Base-by-base conservation (phyloP, 495 filamentous ascomycete species). In the Astrothelium subdiscretum region DNA sequence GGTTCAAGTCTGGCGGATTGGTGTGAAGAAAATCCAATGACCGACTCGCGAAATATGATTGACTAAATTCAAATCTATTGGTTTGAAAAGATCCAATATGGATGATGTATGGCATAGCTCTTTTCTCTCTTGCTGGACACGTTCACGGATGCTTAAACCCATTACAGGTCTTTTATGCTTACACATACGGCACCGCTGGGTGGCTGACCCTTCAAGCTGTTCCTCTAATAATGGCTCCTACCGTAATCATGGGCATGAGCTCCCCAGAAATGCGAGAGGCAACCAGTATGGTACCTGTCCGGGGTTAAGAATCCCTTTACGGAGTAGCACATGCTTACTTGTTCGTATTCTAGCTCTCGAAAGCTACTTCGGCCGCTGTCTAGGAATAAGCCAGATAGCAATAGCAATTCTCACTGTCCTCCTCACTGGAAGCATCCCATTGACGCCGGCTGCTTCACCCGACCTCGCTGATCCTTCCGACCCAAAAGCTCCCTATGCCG, bases 341-440 rank as follows among this genome's bases (percentile, higher is more conserved):
- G n/a, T n/a, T n/a, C n/a, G n/a, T n/a, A n/a, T n/a, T 59, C 22
- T 62, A 84, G 85, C 72, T 15, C 76, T 90, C n/a, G 88, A 92
- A 72, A 69, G 79, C 12, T 95, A 95, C 76, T 81, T 91, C 68
- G 81, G 84, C 42, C 86, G 89, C 31, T 81, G 79, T 27, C 75
- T 90, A 0, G 88, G 88, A 48, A 70, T 95, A 38, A 71, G 82
- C 24, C 75, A 90, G 31, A 67, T 95, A 22, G 77, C 86, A 31
- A 73, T 95, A 22, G 85, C 83, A 40, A 65, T 83, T 12, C 71
- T 92, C 35, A 80, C 80, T 5, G 73, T 91, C 35, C 79, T 91
- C 60, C 75, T 92, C 1, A 87, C 88, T 0, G 91, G 90, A 60
- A 81, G 81, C 4, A 79, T 95, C n/a, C 91, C 90, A 0, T 73